These are phyloP conservation scores for Leucaena leucocephala DNA, from an alignment of 306 rosid genomes.

Conservation along the genomic window DNA sequence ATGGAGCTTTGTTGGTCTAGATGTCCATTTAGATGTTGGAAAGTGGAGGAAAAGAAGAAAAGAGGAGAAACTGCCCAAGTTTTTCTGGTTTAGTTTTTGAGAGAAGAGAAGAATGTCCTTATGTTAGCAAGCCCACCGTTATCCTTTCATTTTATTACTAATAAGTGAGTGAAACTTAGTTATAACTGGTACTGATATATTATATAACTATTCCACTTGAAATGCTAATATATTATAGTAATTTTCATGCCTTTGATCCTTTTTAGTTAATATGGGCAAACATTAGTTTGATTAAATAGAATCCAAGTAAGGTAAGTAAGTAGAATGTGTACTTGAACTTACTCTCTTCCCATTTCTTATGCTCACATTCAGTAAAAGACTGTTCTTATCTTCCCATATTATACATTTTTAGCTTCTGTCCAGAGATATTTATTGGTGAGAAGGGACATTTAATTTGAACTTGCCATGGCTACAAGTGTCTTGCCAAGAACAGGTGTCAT, in stretches of 20 bases:
- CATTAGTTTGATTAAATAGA: not conserved
- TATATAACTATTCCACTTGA: not conserved
- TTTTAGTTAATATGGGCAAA: not conserved
- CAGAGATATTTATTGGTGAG: not conserved
- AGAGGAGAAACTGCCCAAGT: too few species aligned
- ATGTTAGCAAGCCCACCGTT: too few species aligned
- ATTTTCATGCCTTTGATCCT: not conserved
- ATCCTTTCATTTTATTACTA: too few species aligned
- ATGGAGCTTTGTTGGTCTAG: too few species aligned
- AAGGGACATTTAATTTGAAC: not conserved
- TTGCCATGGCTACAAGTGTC: not conserved
- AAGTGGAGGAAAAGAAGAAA: too few species aligned
- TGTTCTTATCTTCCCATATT: not conserved
- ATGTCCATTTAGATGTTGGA: too few species aligned
- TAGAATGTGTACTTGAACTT: not conserved
- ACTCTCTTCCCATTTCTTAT: not conserved
- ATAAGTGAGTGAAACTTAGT: too few species aligned
- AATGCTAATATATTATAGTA: not conserved
- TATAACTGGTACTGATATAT: not conserved
- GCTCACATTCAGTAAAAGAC: not conserved
- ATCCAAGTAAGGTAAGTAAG: not conserved
- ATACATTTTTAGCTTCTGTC: not conserved
- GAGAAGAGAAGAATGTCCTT: too few species aligned
- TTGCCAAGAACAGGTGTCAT: conserved; percentile 64
- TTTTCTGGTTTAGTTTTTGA: too few species aligned